Percentiles rank a stretch among this genome's conserved stretches.
phyloP scores from a whole-genome alignment of 202 grass and related monocot species.

The Elaeis oleifera region DNA sequence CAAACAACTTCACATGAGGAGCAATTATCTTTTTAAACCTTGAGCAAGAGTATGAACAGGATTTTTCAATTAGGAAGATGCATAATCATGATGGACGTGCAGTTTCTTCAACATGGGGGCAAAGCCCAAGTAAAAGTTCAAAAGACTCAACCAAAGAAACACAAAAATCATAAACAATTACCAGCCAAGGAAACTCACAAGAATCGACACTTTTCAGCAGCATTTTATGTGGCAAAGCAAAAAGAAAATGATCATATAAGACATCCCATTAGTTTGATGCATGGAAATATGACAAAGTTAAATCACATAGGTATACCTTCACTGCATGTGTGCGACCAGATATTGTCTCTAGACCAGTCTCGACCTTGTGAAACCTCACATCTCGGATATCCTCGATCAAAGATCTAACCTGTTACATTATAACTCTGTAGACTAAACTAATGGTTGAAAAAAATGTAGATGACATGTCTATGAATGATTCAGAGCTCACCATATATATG shows the following conservation, averaged over 20 bases:
- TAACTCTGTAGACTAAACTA: not conserved
- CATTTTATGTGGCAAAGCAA: too few species aligned
- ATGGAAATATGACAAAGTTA: too few species aligned
- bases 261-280: too few species aligned
- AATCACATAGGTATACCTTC: conserved; percentile 42
- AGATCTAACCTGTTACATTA: conserved; percentile 64
- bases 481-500: conserved; percentile 65
- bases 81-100: not conserved
- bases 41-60: too few species aligned
- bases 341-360: conserved; percentile 80
- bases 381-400: conserved; percentile 94
- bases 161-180: too few species aligned
- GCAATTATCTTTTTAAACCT: not conserved
- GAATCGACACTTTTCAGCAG: too few species aligned
- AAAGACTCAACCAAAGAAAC: too few species aligned
- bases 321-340: conserved; percentile 92
- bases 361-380: conserved; percentile 97
- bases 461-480: conserved; percentile 11
- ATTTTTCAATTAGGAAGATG: too few species aligned
- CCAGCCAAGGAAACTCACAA: too few species aligned
- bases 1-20: not conserved
- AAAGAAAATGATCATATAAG: too few species aligned
- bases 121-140: not conserved
- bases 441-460: conserved; percentile 1
- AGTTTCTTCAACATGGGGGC: not conserved